These are phyloP conservation scores for Boletellus deceptivus DNA, from an alignment of 1,284 basidiomycete species.

Conservation along the genomic window DNA sequence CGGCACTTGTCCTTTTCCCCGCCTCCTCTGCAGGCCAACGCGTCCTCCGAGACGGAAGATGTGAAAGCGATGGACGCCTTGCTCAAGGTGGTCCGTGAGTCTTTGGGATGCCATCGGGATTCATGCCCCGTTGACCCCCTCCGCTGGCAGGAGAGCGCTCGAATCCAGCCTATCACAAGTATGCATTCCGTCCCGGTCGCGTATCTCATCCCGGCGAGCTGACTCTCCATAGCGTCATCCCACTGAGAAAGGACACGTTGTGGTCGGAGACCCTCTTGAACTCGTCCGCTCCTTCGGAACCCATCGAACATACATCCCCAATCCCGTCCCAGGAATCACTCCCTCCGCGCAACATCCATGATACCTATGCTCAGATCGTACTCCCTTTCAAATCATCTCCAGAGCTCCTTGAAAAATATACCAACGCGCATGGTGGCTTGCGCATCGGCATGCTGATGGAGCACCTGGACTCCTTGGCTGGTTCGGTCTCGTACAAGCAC, in stretches of 20 bases:
- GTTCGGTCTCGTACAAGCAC: constrained; percentile 81
- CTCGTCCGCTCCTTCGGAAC: constrained; percentile 21
- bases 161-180: constrained; percentile 57
- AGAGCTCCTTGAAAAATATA: constrained; percentile 61
- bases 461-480: constrained; percentile 79
- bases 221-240: constrained; percentile 44
- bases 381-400: constrained; percentile 62
- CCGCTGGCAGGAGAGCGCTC: constrained; percentile 44
- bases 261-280: constrained; percentile 61
- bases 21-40: constrained; percentile 17
- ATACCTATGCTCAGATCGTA: constrained; percentile 64
- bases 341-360: constrained; percentile 57
- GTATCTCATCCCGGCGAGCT: constrained; percentile 3
- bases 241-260: constrained; percentile 44
- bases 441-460: constrained; percentile 73
- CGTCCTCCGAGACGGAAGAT: constrained; percentile 54
- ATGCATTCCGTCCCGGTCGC: constrained; percentile 18
- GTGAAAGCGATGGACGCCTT: constrained; percentile 58
- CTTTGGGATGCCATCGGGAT: not conserved
- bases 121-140: not conserved
- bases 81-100: constrained; percentile 57
- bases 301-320: constrained; percentile 15
- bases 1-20: constrained; percentile 10
- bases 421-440: constrained; percentile 64
- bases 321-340: constrained; percentile 27